phyloP scores from a whole-genome alignment of 2,329 filamentous ascomycete species.

The Aspergillus cejpii region DNA sequence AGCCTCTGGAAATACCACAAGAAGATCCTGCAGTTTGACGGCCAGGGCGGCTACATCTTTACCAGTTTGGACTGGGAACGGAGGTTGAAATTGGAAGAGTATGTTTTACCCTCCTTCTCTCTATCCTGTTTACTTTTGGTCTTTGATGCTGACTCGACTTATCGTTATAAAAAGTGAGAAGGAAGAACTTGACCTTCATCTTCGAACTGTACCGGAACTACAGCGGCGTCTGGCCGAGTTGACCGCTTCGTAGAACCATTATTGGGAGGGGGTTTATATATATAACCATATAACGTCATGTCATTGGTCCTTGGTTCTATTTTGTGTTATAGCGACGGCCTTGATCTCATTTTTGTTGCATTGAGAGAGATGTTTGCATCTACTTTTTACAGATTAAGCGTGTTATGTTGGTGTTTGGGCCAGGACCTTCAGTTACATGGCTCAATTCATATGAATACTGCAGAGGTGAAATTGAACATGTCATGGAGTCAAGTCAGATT shows the following conservation, averaged over 20 bases:
- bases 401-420: neutral
- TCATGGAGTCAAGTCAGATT: too few species aligned
- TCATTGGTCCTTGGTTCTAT: too few species aligned
- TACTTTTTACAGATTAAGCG: too few species aligned
- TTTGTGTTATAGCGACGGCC: too few species aligned
- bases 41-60: conserved; percentile 85
- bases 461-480: too few species aligned
- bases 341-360: too few species aligned
- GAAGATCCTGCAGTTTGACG: conserved; percentile 92
- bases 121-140: neutral
- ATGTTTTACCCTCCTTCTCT: conserved; percentile 26
- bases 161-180: conserved; percentile 60
- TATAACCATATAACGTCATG: too few species aligned
- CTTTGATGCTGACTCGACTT: conserved; percentile 15
- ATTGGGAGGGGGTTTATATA: neutral
- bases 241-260: conserved; percentile 40
- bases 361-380: too few species aligned
- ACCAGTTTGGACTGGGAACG: conserved; percentile 82
- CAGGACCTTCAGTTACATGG: too few species aligned
- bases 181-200: conserved; percentile 80
- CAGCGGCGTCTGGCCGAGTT: conserved; percentile 79
- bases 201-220: conserved; percentile 80
- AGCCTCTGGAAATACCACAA: conserved; percentile 96
- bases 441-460: too few species aligned
- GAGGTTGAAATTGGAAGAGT: conserved; percentile 78